A percentile compares a stretch with the other conserved stretches of the same genome.
These are phyloP conservation scores for Chalaropsis ovoidea DNA, from an alignment of 2,329 filamentous ascomycete genomes.

Conservation along the genomic window DNA sequence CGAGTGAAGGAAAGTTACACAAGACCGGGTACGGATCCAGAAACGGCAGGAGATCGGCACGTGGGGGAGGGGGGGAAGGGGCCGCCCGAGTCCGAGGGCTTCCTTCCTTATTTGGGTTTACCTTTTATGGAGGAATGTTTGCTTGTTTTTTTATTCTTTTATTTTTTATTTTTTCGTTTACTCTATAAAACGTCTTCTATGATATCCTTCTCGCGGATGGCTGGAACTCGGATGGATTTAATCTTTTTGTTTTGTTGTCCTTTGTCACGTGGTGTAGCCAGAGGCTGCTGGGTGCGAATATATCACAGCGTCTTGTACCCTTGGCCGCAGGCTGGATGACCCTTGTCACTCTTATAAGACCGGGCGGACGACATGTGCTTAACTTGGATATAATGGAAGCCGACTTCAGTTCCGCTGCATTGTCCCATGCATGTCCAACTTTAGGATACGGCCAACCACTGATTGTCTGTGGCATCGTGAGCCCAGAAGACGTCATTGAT, in stretches of 20 bases:
- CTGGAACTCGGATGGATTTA: too few relatives aligned
- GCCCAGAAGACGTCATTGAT: neutral
- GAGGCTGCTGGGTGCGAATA: neutral
- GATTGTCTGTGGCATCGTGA: neutral
- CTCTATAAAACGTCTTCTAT: too few relatives aligned
- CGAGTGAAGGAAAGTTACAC: neutral
- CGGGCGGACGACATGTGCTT: neutral
- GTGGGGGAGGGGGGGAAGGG: neutral
- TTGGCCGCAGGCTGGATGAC: neutral
- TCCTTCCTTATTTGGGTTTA: neutral
- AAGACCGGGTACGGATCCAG: neutral
- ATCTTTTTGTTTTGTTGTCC: neutral
- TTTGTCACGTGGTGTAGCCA: neutral
- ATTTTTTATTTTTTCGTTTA: too few relatives aligned
- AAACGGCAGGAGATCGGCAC: slow-evolving; percentile 1
- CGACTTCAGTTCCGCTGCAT: too few relatives aligned
- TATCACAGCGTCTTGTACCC: neutral
- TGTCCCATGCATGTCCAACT: too few relatives aligned
- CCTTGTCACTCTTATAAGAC: neutral
- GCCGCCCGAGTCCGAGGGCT: neutral
- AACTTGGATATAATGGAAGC: neutral
- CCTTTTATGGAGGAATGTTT: neutral
- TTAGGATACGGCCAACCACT: neutral
- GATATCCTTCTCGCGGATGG: too few relatives aligned
- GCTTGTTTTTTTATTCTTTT: neutral